Conservation (phyloP, 352 stramenopile genomes). For the Phytophthora parvispora region DNA sequence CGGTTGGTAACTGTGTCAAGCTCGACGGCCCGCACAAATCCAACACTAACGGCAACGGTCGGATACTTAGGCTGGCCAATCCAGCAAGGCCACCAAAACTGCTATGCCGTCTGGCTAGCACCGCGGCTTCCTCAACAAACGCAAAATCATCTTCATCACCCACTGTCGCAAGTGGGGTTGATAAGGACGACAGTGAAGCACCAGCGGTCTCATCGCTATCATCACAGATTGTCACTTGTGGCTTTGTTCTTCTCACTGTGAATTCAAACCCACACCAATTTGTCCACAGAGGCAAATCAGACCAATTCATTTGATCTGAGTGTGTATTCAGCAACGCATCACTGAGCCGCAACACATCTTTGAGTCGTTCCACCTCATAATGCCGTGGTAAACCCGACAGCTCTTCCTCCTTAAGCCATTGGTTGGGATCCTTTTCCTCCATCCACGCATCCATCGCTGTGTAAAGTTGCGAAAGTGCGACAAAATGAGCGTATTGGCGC, state of each 20-base stretch:
- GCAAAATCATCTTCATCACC: slow-evolving; percentile 82
- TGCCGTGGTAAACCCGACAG: slow-evolving; percentile 75
- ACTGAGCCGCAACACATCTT: slow-evolving; percentile 78
- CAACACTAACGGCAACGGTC: slow-evolving; percentile 55
- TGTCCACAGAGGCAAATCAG: slow-evolving; percentile 67
- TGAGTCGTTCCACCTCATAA: slow-evolving; percentile 76
- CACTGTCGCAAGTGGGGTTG: slow-evolving; percentile 26
- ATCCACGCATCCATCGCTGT: slow-evolving; percentile 91
- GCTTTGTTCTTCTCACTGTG: slow-evolving; percentile 37
- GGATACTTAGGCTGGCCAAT: slow-evolving; percentile 45
- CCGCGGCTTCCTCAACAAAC: slow-evolving; percentile 80
- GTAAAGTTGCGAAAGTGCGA: slow-evolving; percentile 73
- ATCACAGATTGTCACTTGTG: slow-evolving; percentile 10
- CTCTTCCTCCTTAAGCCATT: slow-evolving; percentile 82
- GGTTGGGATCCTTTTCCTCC: slow-evolving; percentile 83
- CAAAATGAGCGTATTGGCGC: slow-evolving; percentile 60
- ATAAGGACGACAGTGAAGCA: slow-evolving; percentile 2
- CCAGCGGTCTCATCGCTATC: slow-evolving; percentile 1
- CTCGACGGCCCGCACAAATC: slow-evolving; percentile 54
- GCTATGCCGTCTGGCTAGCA: slow-evolving; percentile 66
- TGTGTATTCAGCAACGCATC: slow-evolving; percentile 62
- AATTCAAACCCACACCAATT: slow-evolving; percentile 81
- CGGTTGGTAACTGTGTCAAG: slow-evolving; percentile 70
- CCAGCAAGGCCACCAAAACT: slow-evolving; percentile 67
- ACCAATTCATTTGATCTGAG: slow-evolving; percentile 53